Conservation (phyloP, 805 yeast genomes). For the Candida xiaguanensis region DNA sequence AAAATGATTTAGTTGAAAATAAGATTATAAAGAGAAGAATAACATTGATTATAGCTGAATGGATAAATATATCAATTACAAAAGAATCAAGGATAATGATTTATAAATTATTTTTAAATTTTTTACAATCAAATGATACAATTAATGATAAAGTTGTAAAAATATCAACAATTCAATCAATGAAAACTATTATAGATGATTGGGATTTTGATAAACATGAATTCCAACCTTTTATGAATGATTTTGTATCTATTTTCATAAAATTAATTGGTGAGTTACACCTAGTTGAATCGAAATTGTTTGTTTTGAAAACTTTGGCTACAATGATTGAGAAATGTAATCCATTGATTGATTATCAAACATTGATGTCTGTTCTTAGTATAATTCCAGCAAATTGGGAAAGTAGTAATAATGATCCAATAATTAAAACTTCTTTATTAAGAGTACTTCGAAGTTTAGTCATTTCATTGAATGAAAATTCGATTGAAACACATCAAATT, state of each 20-base stretch:
- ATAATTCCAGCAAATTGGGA: constrained; percentile 80
- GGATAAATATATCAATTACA: constrained; percentile 70
- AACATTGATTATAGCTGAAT: constrained; percentile 72
- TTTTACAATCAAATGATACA: constrained; percentile 45
- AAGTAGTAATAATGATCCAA: constrained; percentile 43
- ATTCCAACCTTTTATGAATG: constrained; percentile 63
- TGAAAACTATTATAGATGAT: constrained; percentile 71
- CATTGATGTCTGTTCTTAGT: constrained; percentile 47
- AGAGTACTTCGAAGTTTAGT: constrained; percentile 58
- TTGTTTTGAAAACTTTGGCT: constrained; percentile 63
- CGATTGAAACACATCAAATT: constrained; percentile 46
- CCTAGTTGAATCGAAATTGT: constrained; percentile 73
- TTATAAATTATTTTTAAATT: constrained; percentile 52
- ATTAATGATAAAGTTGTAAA: constrained; percentile 75
- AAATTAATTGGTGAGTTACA: constrained; percentile 47
- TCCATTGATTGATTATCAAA: constrained; percentile 52
- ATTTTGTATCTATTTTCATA: constrained; percentile 48
- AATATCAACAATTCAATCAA: constrained; percentile 67
- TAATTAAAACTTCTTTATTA: constrained; percentile 35
- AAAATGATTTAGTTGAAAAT: constrained; percentile 43
- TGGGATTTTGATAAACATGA: constrained; percentile 75
- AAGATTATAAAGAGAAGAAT: constrained; percentile 73
- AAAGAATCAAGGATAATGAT: constrained; percentile 53
- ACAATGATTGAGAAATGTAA: constrained; percentile 61
- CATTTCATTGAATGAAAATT: constrained; percentile 52